These are phyloP conservation scores for Arabidopsis suecica DNA, from an alignment of 345 rosid genomes.

Conservation along the genomic window DNA sequence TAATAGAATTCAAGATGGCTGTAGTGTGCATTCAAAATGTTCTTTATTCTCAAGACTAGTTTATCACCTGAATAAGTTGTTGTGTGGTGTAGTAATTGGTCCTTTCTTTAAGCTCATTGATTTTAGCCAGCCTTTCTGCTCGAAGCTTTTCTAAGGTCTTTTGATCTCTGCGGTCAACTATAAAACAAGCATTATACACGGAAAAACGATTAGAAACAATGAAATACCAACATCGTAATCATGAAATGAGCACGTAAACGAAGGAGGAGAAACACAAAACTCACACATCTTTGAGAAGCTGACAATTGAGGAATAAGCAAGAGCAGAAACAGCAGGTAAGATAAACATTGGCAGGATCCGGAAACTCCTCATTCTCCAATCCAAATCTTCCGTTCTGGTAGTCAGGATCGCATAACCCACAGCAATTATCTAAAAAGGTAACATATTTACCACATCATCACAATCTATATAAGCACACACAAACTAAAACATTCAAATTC, in stretches of 20 bases:
- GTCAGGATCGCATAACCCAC: conserved; percentile 71
- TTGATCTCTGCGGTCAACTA: conserved; percentile 88
- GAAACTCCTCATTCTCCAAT: conserved; percentile 75
- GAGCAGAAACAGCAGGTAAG: conserved; percentile 62
- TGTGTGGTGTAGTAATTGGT: conserved; percentile 93
- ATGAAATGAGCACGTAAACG: conserved; percentile 9
- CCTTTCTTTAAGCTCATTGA: conserved; percentile 92
- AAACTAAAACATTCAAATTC: conserved; percentile 3
- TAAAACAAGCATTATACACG: conserved; percentile 20
- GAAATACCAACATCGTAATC: neutral
- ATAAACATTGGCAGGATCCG: conserved; percentile 73
- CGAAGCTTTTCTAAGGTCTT: conserved; percentile 81
- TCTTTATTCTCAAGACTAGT: conserved; percentile 3
- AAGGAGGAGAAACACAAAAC: conserved; percentile 29
- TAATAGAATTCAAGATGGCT: too few species aligned
- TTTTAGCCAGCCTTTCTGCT: conserved; percentile 86
- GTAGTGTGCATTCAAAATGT: too few species aligned
- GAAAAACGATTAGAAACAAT: conserved; percentile 4
- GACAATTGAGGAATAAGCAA: conserved; percentile 57
- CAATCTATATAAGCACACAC: neutral
- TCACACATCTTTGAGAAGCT: conserved; percentile 70
- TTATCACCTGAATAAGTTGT: conserved; percentile 85
- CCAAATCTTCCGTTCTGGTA: conserved; percentile 61
- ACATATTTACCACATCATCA: conserved; percentile 5
- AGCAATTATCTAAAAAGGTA: conserved; percentile 60